Base-by-base conservation (phyloP, 2,329 filamentous ascomycete genomes). In the Neonectria sp. region DNA sequence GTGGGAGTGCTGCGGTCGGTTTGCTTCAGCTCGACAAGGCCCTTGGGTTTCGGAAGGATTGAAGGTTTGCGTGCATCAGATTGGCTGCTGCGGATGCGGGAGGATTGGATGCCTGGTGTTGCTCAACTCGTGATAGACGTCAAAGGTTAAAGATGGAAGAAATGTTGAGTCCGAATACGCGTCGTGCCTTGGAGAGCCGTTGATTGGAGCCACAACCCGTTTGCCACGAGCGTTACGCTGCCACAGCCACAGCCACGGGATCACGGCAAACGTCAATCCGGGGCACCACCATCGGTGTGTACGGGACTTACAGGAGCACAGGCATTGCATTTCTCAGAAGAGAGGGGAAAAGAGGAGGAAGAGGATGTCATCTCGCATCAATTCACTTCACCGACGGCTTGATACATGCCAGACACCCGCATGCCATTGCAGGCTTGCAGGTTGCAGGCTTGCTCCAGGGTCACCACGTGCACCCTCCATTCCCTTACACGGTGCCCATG, bases 391-490 rank as follows among this genome's bases (percentile, higher is more conserved):
- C 59, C 59, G 51, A 46, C 40, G 49, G 59, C 45, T 40, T 35
- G 40, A 53, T 49, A n/a, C 51, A 49, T 55, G 40, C 8, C 3
- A 21, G 49, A 52, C 46, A 29, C 40, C 31, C 17, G 31, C 37
- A 40, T 48, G 51, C 25, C 40, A 27, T 52, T 35, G 9, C 12
- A 35, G 33, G 33, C 33, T 17, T 40, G 35, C 33, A 35, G 33
- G 33, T 35, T 13, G 33, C 35, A 15, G 37, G 13, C 46, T 24
- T 53, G n/a, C 49, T 40, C 43, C 33, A 24, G 33, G 56, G 11
- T 43, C 40, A 40, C 53, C 58, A 62, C 58, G 53, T 66, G 63
- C 48, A 12, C 27, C 40, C 37, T 40, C 37, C 46, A 31, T 55
- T 37, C 27, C 21, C n/a, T 53, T 17, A n/a, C 48, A 53, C 13